Conservation (phyloP, 2,329 filamentous ascomycete genomes). For the Lasiodiplodia citricola region DNA sequence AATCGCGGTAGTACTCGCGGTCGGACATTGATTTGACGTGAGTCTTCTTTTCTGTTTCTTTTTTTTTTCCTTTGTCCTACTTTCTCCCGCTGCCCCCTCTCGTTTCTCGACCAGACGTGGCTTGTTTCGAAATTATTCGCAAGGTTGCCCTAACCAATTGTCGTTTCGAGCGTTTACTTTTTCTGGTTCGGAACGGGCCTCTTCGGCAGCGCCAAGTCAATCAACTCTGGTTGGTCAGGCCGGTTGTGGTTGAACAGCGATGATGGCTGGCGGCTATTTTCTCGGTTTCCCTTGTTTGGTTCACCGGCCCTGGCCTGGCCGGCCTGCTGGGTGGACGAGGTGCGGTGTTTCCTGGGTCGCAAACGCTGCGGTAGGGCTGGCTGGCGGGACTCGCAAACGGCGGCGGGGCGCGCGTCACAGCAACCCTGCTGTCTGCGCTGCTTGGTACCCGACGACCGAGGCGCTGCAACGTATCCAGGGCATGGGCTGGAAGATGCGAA, state of each 20-base stretch:
- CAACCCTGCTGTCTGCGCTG: not conserved
- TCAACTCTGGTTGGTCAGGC: not conserved
- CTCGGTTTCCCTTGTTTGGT: not conserved
- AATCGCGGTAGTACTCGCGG: conserved; percentile 19
- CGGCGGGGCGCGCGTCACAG: not conserved
- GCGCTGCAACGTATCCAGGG: not conserved
- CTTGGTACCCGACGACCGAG: not conserved
- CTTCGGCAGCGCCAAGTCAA: not conserved
- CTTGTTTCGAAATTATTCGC: no score
- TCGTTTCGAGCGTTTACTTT: not conserved
- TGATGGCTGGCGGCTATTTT: not conserved
- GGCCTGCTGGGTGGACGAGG: not conserved
- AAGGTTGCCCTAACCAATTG: not conserved
- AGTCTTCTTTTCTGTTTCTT: not conserved
- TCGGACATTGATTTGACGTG: conserved; percentile 1
- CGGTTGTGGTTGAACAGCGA: not conserved
- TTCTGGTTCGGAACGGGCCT: not conserved
- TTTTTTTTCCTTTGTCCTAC: not conserved
- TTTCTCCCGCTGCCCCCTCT: not conserved
- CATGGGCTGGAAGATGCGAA: not conserved
- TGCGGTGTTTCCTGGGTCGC: not conserved
- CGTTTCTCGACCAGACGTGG: not conserved
- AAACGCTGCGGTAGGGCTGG: not conserved
- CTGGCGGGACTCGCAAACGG: not conserved
- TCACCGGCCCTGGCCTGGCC: not conserved